Base-by-base conservation (phyloP, 257 asterid species). In the Jacaranda mimosifolia region DNA sequence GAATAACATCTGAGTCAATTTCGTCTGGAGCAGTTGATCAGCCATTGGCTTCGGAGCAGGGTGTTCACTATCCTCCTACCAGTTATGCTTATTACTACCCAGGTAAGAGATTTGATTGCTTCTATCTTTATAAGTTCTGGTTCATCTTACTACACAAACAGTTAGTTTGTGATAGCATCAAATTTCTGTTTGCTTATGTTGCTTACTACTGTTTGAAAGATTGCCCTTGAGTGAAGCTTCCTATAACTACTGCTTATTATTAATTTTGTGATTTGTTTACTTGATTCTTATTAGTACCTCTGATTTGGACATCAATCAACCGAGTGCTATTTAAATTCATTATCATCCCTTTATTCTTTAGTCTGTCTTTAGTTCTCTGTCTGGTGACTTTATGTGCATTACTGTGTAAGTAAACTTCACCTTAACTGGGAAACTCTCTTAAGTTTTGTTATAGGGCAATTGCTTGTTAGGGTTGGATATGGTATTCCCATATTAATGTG, bases 11-110 rank as follows among this genome's bases (percentile, higher is more conserved):
- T 9, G 89, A 76, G 18, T 52, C 87, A 14, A 52, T 67, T 18
- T 13, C 91, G 66, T 73, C 88, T 39, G 70, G 32, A 13, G 86
- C 65, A n/a, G 21, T 40, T 17, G 84, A 83, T 83, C 86, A 82
- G 80, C 79, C 67, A 13, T 63, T 80, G 52, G 81, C 74, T 69
- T 80, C 86, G 68, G 92, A 81, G 77, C 92, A 87, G 67, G 84
- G 90, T 78, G 83, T 77, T 68, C 80, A 81, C 79, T 87, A 88
- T 80, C 86, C 89, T 14, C 88, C 92, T 42, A 79, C 87, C 68
- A 81, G 84, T 81, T 89, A 86, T 78, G 85, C 86, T 66, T 89
- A 89, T 82, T 88, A 85, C 80, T 86, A 89, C 74, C 86, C 92
- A 78, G 96, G 98, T 89, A 63, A 70, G 87, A 63, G 52, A 53